Base-by-base conservation (phyloP, 208 protist genomes). In the Trichomonas gallinae region DNA sequence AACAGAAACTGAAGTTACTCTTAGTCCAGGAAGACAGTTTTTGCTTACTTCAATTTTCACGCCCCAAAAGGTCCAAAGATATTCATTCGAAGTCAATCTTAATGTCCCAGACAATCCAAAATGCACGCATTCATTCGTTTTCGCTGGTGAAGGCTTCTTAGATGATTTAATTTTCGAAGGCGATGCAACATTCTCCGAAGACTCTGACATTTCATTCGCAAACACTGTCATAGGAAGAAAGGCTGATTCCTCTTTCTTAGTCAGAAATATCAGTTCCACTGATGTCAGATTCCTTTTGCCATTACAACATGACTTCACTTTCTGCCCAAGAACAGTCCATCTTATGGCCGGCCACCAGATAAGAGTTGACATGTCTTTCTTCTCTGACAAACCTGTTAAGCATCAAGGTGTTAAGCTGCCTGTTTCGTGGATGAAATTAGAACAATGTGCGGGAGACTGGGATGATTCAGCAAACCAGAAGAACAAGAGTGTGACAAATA, bases 261-360 rank as follows among this genome's bases (percentile, higher is more conserved):
- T 93, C 23, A 34, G 44, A 48, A 93, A 93, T 51, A 93, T 51
- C n/a, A 49, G 23, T 21, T 48, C 42, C 8, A 51, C 11, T 38
- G 44, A 51, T 51, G 40, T 93, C 36, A 42, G 87, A 23, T 93
- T 93, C 46, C 0, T 26, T 6, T 51, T 42, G 40, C 40, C 44
- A 58, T 17, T 58, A 1, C 23, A 93, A 38, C 87, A 51, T 38
- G 44, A 93, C 38, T 96, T 98, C 26, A 89, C 72, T 0, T 96
- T 98, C 89, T 97, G 97, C 15, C 98, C 98, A 46, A 31, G 31
- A 9, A 46, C 98, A 58, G 98, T 97, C 36, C 98, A 98, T 88
- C 36, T 98, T 0, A 96, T 89, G 31, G 83, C 98, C 0, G 44
- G 96, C 38, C 34, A 58, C 31, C 93, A 46, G 17, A 97, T 98